phyloP scores from a whole-genome alignment of 495 filamentous ascomycete species.

The Opeltia flavorubescens region DNA sequence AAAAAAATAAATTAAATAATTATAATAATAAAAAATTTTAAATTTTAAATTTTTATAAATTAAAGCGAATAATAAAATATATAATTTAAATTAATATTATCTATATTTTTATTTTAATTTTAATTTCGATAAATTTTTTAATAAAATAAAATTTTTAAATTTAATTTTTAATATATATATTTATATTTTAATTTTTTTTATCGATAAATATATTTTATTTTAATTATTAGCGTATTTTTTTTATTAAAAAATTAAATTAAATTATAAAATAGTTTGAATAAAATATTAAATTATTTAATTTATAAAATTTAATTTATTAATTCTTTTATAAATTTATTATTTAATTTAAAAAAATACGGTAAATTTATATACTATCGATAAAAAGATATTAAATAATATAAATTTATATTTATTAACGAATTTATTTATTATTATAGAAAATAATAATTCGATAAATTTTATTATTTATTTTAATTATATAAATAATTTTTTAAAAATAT shows the following conservation, averaged over 20 bases:
- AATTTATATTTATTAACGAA: no score
- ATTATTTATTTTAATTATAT: no score
- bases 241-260: background rate
- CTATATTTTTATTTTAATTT: background rate
- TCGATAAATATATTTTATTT: background rate
- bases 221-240: background rate
- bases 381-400: no score
- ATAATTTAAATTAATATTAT: background rate
- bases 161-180: slow-evolving; percentile 3
- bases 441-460: no score
- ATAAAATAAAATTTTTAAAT: background rate
- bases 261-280: background rate
- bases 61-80: background rate
- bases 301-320: background rate
- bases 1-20: background rate
- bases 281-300: background rate
- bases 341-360: no score
- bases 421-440: no score
- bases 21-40: background rate
- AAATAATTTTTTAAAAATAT: no score
- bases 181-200: background rate
- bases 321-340: background rate
- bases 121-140: slow-evolving; percentile 1
- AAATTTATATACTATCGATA: no score
- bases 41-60: background rate